Evolutionary conservation across 1,139 yeast genomes (phyloP).

Genomic region (Lodderomyces orthopsilosis): DNA sequence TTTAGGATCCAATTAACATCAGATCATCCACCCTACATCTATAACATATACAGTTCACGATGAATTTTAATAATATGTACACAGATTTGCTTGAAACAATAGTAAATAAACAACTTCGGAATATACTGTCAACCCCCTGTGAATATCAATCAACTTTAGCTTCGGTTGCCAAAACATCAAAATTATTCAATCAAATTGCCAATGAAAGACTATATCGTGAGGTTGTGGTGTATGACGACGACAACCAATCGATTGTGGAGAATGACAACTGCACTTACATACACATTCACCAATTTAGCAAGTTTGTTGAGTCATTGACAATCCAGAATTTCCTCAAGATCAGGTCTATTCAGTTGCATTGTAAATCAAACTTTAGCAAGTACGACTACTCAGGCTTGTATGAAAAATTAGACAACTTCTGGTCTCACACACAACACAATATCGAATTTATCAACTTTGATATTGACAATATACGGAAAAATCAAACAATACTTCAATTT

Average conservation of each 20-base stretch:
- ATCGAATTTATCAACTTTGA: slow-evolving; percentile 16
- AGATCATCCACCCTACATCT: background rate
- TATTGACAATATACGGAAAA: slow-evolving; percentile 12
- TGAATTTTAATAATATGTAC: background rate
- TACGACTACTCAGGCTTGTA: slow-evolving; percentile 14
- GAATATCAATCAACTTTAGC: slow-evolving; percentile 7
- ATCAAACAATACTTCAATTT: slow-evolving; percentile 13
- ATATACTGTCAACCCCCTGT: slow-evolving; percentile 1
- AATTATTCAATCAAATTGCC: slow-evolving; percentile 7
- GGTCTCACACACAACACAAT: slow-evolving; percentile 10
- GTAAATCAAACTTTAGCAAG: slow-evolving; percentile 13
- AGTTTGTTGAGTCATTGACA: slow-evolving; percentile 9
- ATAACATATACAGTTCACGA: background rate
- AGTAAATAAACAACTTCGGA: background rate
- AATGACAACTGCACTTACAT: slow-evolving; percentile 8
- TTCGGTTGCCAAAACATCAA: slow-evolving; percentile 10
- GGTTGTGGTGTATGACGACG: slow-evolving; percentile 13
- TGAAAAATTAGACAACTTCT: slow-evolving; percentile 9
- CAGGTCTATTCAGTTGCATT: slow-evolving; percentile 13
- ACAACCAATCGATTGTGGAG: slow-evolving; percentile 9
- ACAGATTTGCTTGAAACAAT: slow-evolving; percentile 2
- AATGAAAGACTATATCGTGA: slow-evolving; percentile 11
- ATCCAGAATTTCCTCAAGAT: slow-evolving; percentile 10
- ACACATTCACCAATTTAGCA: slow-evolving; percentile 9
- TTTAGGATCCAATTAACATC: background rate